Conservation (phyloP, 371 early-diverging fungal species). For the Actinomortierella ambigua region DNA sequence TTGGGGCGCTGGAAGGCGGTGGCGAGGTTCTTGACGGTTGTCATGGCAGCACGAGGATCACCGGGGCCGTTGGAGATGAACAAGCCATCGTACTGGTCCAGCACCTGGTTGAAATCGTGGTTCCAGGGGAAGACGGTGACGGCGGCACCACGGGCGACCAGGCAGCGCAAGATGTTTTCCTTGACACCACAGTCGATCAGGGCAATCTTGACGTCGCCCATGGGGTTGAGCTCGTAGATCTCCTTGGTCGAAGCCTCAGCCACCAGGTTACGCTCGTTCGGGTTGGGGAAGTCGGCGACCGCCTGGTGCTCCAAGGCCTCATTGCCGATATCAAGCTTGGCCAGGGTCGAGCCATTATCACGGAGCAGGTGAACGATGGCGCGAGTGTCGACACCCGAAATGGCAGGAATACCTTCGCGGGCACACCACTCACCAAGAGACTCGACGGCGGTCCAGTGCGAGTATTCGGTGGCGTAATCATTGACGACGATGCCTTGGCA, state of each 20-base stretch:
- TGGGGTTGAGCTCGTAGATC: conserved; percentile 73
- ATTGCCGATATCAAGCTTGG: conserved; percentile 69
- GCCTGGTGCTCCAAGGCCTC: conserved; percentile 48
- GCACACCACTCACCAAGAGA: conserved; percentile 89
- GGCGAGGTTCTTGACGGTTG: conserved; percentile 73
- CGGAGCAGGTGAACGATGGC: conserved; percentile 88
- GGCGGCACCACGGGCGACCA: conserved; percentile 77
- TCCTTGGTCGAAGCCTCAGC: conserved; percentile 74
- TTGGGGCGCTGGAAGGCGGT: conserved; percentile 61
- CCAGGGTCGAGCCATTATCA: conserved; percentile 84
- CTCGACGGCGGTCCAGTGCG: conserved; percentile 91
- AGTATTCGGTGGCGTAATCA: conserved; percentile 86
- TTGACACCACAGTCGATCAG: conserved; percentile 93
- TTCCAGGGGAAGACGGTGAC: conserved; percentile 91
- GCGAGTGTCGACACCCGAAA: conserved; percentile 95
- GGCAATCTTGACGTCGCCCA: conserved; percentile 76
- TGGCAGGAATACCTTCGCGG: conserved; percentile 85
- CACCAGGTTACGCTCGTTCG: conserved; percentile 81
- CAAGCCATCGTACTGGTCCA: conserved; percentile 81
- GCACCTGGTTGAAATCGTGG: conserved; percentile 67
- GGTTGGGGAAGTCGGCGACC: conserved; percentile 68
- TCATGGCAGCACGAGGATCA: conserved; percentile 71
- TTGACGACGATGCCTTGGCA: conserved; percentile 86
- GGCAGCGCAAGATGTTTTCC: conserved; percentile 89
- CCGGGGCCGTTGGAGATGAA: conserved; percentile 97